Conservation (phyloP, 2,329 filamentous ascomycete species). For the Aspergillus ochraceus region DNA sequence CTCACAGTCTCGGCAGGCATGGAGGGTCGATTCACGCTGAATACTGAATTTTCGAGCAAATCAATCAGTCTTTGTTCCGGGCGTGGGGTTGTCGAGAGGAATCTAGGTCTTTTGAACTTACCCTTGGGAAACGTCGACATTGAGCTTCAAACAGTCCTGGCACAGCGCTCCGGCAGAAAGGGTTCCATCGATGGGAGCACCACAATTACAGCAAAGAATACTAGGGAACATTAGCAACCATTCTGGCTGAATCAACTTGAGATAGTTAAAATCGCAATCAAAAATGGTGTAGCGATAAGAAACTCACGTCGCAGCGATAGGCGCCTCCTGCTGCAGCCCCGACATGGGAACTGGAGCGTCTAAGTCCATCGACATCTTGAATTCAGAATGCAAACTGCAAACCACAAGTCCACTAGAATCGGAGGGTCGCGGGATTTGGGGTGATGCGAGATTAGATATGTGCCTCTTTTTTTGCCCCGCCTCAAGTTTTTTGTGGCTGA, state of each 20-base stretch:
- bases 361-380: constrained; percentile 53
- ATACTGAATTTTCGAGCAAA: constrained; percentile 46
- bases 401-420: neutral
- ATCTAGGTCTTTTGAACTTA: neutral
- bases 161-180: constrained; percentile 83
- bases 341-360: constrained; percentile 55
- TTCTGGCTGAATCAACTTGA: constrained; percentile 17
- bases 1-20: constrained; percentile 93
- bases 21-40: constrained; percentile 83
- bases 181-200: constrained; percentile 91
- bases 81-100: neutral
- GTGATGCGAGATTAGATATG: neutral
- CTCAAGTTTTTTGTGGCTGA: neutral
- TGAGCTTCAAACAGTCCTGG: constrained; percentile 93
- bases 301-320: constrained; percentile 56
- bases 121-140: constrained; percentile 86
- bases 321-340: constrained; percentile 34
- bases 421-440: neutral
- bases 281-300: neutral
- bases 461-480: neutral
- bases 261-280: constrained; percentile 6
- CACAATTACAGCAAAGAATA: constrained; percentile 98
- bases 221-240: constrained; percentile 41
- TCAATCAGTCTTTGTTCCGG: neutral
- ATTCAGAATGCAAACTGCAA: neutral